Conservation (phyloP, 1,284 basidiomycete species). For the Apiotrichum siamense region DNA sequence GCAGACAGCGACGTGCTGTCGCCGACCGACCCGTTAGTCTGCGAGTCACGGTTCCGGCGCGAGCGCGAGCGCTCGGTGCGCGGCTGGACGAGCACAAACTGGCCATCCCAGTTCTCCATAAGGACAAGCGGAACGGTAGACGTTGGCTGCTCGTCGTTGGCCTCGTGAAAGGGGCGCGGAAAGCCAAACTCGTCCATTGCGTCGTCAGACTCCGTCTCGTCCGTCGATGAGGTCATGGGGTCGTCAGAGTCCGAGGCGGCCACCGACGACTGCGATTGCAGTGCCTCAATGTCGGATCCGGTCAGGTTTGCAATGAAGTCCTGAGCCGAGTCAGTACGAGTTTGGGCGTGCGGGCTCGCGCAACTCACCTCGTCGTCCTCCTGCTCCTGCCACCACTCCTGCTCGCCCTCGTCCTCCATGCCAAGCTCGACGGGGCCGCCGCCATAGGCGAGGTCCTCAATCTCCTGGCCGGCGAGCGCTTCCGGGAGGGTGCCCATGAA, state of each 20-base stretch:
- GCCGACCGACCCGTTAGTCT: constrained; percentile 31
- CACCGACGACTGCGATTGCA: constrained; percentile 39
- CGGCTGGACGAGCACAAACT: constrained; percentile 42
- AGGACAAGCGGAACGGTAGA: constrained; percentile 31
- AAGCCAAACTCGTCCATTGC: constrained; percentile 45
- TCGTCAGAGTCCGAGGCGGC: constrained; percentile 28
- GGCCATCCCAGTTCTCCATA: constrained; percentile 47
- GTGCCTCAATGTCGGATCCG: constrained; percentile 38
- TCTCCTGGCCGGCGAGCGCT: constrained; percentile 39
- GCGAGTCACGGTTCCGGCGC: constrained; percentile 19
- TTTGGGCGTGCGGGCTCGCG: neutral
- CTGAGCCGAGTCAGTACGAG: neutral
- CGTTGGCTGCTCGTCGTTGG: constrained; percentile 2
- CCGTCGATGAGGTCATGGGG: constrained; percentile 29
- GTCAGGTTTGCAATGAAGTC: constrained; percentile 37
- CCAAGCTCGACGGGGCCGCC: constrained; percentile 28
- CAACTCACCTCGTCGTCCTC: constrained; percentile 34
- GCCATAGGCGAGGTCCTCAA: constrained; percentile 44
- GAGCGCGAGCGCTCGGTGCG: constrained; percentile 22
- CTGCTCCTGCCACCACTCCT: constrained; percentile 24
- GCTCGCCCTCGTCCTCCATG: constrained; percentile 21
- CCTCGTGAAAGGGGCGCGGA: constrained; percentile 23
- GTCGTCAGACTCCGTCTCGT: constrained; percentile 28
- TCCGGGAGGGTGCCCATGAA: constrained; percentile 29
- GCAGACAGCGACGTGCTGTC: constrained; percentile 30